Conservation (phyloP, 805 yeast genomes). For the Metschnikowia corniflorae region DNA sequence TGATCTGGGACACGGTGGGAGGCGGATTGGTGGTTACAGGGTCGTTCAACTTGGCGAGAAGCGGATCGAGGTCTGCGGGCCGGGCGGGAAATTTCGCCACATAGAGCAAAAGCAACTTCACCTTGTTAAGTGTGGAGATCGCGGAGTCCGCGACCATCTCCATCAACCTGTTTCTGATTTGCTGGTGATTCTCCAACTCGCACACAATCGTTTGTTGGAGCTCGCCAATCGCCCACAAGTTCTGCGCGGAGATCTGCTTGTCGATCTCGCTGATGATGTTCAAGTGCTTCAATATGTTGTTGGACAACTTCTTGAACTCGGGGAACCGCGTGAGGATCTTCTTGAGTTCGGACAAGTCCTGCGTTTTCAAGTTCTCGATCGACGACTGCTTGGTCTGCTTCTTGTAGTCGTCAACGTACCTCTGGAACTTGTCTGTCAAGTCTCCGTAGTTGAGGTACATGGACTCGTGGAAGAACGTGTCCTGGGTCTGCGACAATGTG, state of each 20-base stretch:
- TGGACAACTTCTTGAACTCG: slow-evolving; percentile 82
- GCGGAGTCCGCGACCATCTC: slow-evolving; percentile 45
- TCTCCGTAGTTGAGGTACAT: slow-evolving; percentile 94
- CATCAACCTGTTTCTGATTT: slow-evolving; percentile 51
- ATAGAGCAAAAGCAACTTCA: slow-evolving; percentile 71
- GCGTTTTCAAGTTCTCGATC: slow-evolving; percentile 53
- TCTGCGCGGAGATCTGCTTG: slow-evolving; percentile 56
- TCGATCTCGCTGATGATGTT: slow-evolving; percentile 85
- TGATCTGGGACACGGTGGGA: slow-evolving; percentile 33
- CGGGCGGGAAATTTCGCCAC: slow-evolving; percentile 62
- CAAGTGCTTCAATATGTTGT: slow-evolving; percentile 90
- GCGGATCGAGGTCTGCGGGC: slow-evolving; percentile 22
- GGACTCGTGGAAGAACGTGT: slow-evolving; percentile 70
- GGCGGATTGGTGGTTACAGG: slow-evolving; percentile 26
- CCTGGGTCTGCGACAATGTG: slow-evolving; percentile 60
- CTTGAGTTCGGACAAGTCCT: slow-evolving; percentile 83
- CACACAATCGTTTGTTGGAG: slow-evolving; percentile 83
- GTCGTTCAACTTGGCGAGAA: slow-evolving; percentile 28
- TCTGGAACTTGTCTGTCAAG: slow-evolving; percentile 81
- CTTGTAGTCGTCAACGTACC: slow-evolving; percentile 79
- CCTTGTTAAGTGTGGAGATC: slow-evolving; percentile 52
- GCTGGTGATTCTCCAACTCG: slow-evolving; percentile 33
- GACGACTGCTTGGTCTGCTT: slow-evolving; percentile 66
- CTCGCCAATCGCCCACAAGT: slow-evolving; percentile 84
- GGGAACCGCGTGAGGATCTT: slow-evolving; percentile 90